phyloP scores from a whole-genome alignment of 148 eudicot genomes.

The Diospyros kaki region DNA sequence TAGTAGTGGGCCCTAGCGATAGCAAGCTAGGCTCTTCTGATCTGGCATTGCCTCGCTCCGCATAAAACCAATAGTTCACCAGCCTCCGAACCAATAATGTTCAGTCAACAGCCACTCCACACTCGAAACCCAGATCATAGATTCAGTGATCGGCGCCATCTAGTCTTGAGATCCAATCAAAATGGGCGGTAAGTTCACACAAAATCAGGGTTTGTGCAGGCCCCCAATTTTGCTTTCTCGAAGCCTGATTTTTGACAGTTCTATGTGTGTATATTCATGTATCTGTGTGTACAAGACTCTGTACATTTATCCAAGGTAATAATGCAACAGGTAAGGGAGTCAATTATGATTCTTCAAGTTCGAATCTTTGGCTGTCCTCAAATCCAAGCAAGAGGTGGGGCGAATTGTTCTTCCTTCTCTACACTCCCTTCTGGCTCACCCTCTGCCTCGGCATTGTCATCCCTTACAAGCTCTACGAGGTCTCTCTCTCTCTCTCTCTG shows the following conservation, averaged over 20 bases:
- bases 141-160: background rate
- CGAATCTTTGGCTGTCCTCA: constrained; percentile 61
- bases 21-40: no score
- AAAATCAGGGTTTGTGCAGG: background rate
- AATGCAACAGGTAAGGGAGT: constrained; percentile 5
- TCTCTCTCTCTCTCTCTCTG: background rate
- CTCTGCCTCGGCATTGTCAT: constrained; percentile 90
- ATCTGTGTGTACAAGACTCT: background rate
- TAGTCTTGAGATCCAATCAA: background rate
- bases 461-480: constrained; percentile 90
- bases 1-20: no score
- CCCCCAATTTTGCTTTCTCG: background rate
- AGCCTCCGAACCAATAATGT: no score
- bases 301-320: background rate
- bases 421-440: constrained; percentile 95
- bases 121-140: no score
- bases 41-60: no score
- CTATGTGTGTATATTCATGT: background rate
- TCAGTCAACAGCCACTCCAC: no score
- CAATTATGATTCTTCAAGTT: constrained; percentile 5
- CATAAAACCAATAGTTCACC: no score
- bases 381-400: constrained; percentile 95
- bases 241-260: background rate
- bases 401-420: constrained; percentile 78
- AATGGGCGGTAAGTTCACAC: background rate